phyloP scores from a whole-genome alignment of 805 yeast genomes.

The Kodamaea leandrae region DNA sequence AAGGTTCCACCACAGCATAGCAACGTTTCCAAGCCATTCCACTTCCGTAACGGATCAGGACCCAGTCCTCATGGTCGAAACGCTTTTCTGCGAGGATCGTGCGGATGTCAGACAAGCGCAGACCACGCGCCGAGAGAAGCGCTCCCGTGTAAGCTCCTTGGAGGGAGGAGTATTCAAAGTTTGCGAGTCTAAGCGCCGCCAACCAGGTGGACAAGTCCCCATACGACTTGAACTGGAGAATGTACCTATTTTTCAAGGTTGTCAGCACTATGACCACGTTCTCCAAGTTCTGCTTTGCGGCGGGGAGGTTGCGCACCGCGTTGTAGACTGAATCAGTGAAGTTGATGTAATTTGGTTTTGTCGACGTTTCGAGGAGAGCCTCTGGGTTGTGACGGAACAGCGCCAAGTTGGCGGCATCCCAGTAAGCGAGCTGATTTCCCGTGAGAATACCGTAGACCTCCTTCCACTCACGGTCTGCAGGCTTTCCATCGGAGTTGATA shows the following conservation, averaged over 20 bases:
- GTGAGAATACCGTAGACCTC: slow-evolving; percentile 90
- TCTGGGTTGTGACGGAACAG: slow-evolving; percentile 52
- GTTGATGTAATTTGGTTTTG: slow-evolving; percentile 84
- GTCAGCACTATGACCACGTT: slow-evolving; percentile 89
- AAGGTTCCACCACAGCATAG: slow-evolving; percentile 82
- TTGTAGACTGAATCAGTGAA: slow-evolving; percentile 86
- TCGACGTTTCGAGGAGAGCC: slow-evolving; percentile 52
- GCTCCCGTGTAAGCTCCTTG: slow-evolving; percentile 98
- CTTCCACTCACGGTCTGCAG: slow-evolving; percentile 80
- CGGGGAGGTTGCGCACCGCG: slow-evolving; percentile 64
- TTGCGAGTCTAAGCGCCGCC: slow-evolving; percentile 75
- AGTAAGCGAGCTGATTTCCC: slow-evolving; percentile 88
- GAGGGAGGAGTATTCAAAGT: slow-evolving; percentile 74
- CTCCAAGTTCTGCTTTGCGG: slow-evolving; percentile 58
- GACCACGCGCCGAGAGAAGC: slow-evolving; percentile 84
- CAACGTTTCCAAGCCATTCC: slow-evolving; percentile 98
- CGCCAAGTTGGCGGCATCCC: slow-evolving; percentile 76
- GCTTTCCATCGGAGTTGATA: slow-evolving; percentile 79
- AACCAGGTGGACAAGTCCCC: slow-evolving; percentile 74
- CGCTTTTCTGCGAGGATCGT: slow-evolving; percentile 83
- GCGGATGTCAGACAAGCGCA: slow-evolving; percentile 80
- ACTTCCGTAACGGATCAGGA: slow-evolving; percentile 87
- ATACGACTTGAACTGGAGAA: slow-evolving; percentile 70
- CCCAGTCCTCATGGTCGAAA: slow-evolving; percentile 91
- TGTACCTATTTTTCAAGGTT: slow-evolving; percentile 82